These are phyloP conservation scores for Sungouiella thailandica DNA, from an alignment of 805 yeast genomes.

Conservation along the genomic window DNA sequence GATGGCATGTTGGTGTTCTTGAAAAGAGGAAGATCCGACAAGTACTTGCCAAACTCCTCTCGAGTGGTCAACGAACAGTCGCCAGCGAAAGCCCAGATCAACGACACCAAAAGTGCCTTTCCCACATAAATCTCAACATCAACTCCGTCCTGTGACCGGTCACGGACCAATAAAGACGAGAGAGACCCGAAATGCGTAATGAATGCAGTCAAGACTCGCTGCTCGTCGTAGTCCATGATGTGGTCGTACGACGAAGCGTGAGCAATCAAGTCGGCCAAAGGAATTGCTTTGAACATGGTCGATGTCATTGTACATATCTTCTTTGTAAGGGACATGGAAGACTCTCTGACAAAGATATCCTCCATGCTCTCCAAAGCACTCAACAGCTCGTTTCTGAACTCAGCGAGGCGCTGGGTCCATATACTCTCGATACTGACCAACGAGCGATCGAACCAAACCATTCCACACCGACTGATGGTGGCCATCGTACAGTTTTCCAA, in stretches of 20 bases:
- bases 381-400: slow-evolving; percentile 2
- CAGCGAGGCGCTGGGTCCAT: slow-evolving; percentile 8
- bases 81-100: slow-evolving; percentile 66
- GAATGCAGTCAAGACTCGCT: slow-evolving; percentile 35
- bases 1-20: slow-evolving; percentile 6
- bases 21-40: slow-evolving; percentile 19
- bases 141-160: not conserved
- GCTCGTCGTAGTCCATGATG: slow-evolving; percentile 44
- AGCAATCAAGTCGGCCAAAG: slow-evolving; percentile 13
- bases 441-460: slow-evolving; percentile 61
- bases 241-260: slow-evolving; percentile 35
- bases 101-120: slow-evolving; percentile 32
- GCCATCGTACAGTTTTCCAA: slow-evolving; percentile 77
- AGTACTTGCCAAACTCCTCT: slow-evolving; percentile 25
- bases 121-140: slow-evolving; percentile 19
- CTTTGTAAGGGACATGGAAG: slow-evolving; percentile 7
- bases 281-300: not conserved
- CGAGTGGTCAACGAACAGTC: slow-evolving; percentile 42
- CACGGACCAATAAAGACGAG: slow-evolving; percentile 14
- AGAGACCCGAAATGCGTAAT: slow-evolving; percentile 36
- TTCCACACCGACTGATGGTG: slow-evolving; percentile 88
- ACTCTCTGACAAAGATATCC: slow-evolving; percentile 5
- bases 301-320: slow-evolving; percentile 7
- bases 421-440: slow-evolving; percentile 16
- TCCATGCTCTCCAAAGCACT: slow-evolving; percentile 1